Conservation (phyloP, 306 rosid species). For the Cercis canadensis region DNA sequence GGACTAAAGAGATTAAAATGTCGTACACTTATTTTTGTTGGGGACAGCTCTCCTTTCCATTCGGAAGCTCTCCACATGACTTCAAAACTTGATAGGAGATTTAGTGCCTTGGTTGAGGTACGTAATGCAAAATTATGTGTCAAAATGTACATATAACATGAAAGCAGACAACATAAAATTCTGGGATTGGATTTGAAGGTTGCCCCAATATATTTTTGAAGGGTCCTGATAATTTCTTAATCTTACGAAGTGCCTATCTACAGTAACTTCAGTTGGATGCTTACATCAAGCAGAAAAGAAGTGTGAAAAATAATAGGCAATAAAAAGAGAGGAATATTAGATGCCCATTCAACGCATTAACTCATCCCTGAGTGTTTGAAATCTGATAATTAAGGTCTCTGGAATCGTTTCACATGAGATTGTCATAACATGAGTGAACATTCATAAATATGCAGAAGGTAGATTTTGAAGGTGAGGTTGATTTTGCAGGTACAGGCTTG, state of each 20-base stretch:
- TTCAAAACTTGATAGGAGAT: slow-evolving; percentile 78
- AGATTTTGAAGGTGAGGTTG: slow-evolving; percentile 27
- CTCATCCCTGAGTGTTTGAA: neutral
- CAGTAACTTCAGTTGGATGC: neutral
- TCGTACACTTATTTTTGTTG: slow-evolving; percentile 89
- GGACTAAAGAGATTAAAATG: slow-evolving; percentile 77
- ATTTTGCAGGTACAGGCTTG: slow-evolving; percentile 84
- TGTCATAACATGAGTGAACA: neutral
- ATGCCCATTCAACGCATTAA: too few relatives aligned
- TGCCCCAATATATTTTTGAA: neutral
- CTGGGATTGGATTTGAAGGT: neutral
- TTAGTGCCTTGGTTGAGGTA: slow-evolving; percentile 91
- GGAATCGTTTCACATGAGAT: too few relatives aligned
- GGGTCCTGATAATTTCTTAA: neutral
- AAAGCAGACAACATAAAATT: neutral
- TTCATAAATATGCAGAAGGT: slow-evolving; percentile 3
- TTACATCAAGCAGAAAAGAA: neutral
- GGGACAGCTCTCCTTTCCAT: slow-evolving; percentile 96
- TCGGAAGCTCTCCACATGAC: slow-evolving; percentile 88
- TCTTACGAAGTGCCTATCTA: neutral
- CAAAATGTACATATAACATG: neutral
- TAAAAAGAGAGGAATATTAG: too few relatives aligned
- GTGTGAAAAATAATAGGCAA: too few relatives aligned
- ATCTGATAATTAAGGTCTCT: neutral
- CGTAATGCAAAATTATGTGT: neutral